Percentiles rank a stretch among this genome's conserved stretches.
These are phyloP conservation scores for Gymnopus androsaceus DNA, from an alignment of 1,284 basidiomycete species.

Conservation along the genomic window DNA sequence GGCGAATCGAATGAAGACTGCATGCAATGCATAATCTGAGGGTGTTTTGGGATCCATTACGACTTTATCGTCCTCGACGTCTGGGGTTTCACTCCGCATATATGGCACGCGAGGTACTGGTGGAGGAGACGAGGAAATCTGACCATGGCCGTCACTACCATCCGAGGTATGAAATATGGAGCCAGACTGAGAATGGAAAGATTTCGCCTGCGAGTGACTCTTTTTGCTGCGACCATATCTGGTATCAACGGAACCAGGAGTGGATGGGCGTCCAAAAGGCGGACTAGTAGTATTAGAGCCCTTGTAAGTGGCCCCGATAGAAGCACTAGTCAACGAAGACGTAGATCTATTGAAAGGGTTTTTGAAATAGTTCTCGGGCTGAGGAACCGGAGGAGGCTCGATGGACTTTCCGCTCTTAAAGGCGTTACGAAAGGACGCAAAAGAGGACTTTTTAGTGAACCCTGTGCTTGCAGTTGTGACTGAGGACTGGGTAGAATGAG, in stretches of 20 bases:
- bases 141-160: slow-evolving; percentile 63
- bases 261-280: slow-evolving; percentile 57
- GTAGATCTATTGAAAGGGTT: slow-evolving; percentile 80
- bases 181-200: slow-evolving; percentile 72
- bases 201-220: slow-evolving; percentile 61
- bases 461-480: slow-evolving; percentile 45
- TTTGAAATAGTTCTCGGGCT: slow-evolving; percentile 66
- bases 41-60: slow-evolving; percentile 75
- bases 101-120: slow-evolving; percentile 76
- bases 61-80: slow-evolving; percentile 66
- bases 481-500: slow-evolving; percentile 57
- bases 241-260: slow-evolving; percentile 56
- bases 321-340: slow-evolving; percentile 56
- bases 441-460: slow-evolving; percentile 80
- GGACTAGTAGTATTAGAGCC: slow-evolving; percentile 36
- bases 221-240: slow-evolving; percentile 46
- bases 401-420: slow-evolving; percentile 73
- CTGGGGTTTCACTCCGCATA: slow-evolving; percentile 53
- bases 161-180: slow-evolving; percentile 73
- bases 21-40: slow-evolving; percentile 84
- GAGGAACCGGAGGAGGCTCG: slow-evolving; percentile 68
- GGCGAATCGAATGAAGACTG: slow-evolving; percentile 84
- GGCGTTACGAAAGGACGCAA: slow-evolving; percentile 85
- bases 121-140: slow-evolving; percentile 55
- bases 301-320: slow-evolving; percentile 34